Percentiles rank a stretch among this genome's conserved stretches.
phyloP scores from a whole-genome alignment of 73 alveolate genomes.

The Halteria grandinella region DNA sequence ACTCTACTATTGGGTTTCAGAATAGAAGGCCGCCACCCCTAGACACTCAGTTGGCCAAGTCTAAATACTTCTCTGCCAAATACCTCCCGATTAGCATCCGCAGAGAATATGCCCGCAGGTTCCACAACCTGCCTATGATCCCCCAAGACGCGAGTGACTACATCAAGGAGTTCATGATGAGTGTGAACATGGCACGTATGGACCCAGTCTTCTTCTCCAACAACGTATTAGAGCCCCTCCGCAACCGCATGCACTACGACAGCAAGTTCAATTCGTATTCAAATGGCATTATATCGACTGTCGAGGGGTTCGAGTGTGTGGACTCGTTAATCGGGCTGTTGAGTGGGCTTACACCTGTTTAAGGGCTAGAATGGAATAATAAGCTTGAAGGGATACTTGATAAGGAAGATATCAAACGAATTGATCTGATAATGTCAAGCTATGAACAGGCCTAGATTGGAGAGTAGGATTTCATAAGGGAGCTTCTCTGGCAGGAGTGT shows the following conservation, averaged over 20 bases:
- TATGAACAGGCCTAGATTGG: neutral
- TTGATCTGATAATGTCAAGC: neutral
- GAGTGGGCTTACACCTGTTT: neutral
- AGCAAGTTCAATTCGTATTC: slow-evolving; percentile 25
- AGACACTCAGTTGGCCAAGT: no score
- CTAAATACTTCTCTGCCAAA: no score
- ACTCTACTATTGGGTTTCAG: no score
- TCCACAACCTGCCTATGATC: no score
- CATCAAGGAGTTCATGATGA: slow-evolving; percentile 41
- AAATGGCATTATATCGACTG: slow-evolving; percentile 16
- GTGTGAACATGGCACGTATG: slow-evolving; percentile 21
- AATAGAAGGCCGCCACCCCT: no score
- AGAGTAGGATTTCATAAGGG: slow-evolving; percentile 5
- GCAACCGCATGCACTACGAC: slow-evolving; percentile 23
- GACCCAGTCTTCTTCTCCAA: slow-evolving; percentile 36
- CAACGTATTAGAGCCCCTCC: slow-evolving; percentile 15
- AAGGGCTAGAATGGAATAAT: slow-evolving; percentile 24
- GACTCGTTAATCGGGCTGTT: neutral
- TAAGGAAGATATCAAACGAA: neutral
- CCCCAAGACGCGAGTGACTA: no score
- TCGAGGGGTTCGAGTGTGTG: slow-evolving; percentile 10
- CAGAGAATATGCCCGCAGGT: no score
- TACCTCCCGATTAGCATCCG: no score
- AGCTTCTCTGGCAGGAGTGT: neutral
- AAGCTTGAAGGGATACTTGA: neutral